Evolutionary conservation across 257 asterid species (phyloP).

Genomic region (Ophiorrhiza pumila): DNA sequence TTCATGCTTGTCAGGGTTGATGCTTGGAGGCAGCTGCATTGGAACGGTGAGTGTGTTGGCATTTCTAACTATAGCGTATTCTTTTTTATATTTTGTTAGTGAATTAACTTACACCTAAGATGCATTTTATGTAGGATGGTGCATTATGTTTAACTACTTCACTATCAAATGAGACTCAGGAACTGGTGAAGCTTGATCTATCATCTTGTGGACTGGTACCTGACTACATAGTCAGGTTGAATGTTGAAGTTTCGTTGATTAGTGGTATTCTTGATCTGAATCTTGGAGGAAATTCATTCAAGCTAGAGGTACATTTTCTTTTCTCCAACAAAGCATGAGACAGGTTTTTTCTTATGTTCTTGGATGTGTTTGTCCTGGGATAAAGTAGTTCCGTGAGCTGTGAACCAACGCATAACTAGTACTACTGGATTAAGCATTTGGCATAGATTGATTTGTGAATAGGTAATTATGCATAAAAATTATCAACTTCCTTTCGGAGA

Average conservation of each 20-base stretch:
- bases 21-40: slow-evolving; percentile 68
- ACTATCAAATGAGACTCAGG: slow-evolving; percentile 62
- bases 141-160: slow-evolving; percentile 65
- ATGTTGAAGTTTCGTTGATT: slow-evolving; percentile 45
- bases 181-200: slow-evolving; percentile 71
- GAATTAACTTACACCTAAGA: slow-evolving; percentile 15
- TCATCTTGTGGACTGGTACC: slow-evolving; percentile 61
- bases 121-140: slow-evolving; percentile 66
- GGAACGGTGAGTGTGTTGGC: slow-evolving; percentile 59
- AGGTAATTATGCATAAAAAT: neutral
- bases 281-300: slow-evolving; percentile 75
- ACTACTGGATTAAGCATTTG: neutral
- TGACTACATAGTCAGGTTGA: slow-evolving; percentile 47
- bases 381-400: neutral
- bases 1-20: slow-evolving; percentile 71
- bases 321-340: slow-evolving; percentile 11
- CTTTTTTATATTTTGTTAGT: slow-evolving; percentile 10
- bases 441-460: neutral
- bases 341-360: neutral
- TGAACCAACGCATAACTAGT: neutral
- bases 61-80: slow-evolving; percentile 12
- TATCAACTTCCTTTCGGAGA: too few species aligned
- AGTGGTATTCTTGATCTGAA: slow-evolving; percentile 68
- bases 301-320: slow-evolving; percentile 60
- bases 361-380: neutral